A percentile compares a stretch with the other conserved stretches of the same genome.
These are phyloP conservation scores for Arabis alpina DNA, from an alignment of 345 rosid species.

Conservation along the genomic window DNA sequence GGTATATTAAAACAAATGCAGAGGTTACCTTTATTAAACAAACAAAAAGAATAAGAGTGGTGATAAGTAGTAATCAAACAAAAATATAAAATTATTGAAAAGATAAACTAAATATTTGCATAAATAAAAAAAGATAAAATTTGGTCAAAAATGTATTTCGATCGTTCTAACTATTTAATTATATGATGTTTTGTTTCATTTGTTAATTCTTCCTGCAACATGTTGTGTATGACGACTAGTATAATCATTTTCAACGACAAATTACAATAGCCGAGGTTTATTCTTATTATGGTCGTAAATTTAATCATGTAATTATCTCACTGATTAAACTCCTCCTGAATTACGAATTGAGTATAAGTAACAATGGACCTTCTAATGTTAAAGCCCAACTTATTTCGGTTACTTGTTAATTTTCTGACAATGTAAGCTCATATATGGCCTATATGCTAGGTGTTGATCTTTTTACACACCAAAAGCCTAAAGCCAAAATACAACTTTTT, in stretches of 20 bases:
- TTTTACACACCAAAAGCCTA: too few relatives aligned
- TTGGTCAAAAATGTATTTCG: not conserved
- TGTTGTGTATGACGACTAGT: not conserved
- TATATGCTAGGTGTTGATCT: too few relatives aligned
- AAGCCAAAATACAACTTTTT: too few relatives aligned
- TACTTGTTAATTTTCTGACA: too few relatives aligned
- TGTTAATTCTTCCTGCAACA: not conserved
- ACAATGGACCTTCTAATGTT: too few relatives aligned
- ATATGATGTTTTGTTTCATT: not conserved
- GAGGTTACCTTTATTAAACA: not conserved
- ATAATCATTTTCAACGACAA: constrained; percentile 1
- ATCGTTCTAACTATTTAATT: not conserved
- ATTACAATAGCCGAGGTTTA: not conserved
- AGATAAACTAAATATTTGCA: not conserved
- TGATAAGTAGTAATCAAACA: constrained; percentile 13
- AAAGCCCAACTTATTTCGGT: too few relatives aligned
- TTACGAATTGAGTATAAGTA: too few relatives aligned
- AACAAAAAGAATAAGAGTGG: constrained; percentile 1
- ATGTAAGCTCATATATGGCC: too few relatives aligned
- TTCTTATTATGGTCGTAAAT: not conserved
- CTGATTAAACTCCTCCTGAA: too few relatives aligned
- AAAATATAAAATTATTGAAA: constrained; percentile 9
- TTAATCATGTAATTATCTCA: not conserved
- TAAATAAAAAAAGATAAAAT: not conserved
- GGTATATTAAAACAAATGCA: not conserved